Evolutionary conservation across 2,329 filamentous ascomycete species (phyloP), one percentile per base, ranked within the genome.

Genomic region (Xylaria sp.): DNA sequence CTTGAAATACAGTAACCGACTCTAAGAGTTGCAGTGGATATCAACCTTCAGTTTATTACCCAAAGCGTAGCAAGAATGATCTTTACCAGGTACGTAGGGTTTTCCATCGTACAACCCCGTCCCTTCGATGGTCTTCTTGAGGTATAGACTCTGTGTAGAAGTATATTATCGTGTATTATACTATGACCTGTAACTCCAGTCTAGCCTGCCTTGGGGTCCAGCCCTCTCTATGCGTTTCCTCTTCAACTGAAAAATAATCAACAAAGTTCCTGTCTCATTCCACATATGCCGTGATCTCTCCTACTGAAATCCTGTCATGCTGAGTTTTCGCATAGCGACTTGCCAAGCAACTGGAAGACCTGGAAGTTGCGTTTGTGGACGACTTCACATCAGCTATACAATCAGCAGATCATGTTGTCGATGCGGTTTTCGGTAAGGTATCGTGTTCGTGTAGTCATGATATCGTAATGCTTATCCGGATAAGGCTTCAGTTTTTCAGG

Each of bases 401-500:
- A 51, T 84, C 88, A 60, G 86, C 91, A 1, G 91, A 97, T 76
- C 92, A 97, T 72, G 81, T 99, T 60, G 84, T 99, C 65, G 96
- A 99, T 79, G 93, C 96, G 10, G 93, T 99, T 69, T 99, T 99
- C 77, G 94, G 92, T 91, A 78, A 65, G 51, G 81, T 80, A 31
- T 57, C 59, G 45, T 59, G 39, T 54, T 66, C 27, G 61, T 57
- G 47, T 38, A 63, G 57, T 60, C 45, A 69, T 69, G 11, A 57
- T 62, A 31, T 29, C 55, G 44, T 63, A 45, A 36, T 27, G 56
- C 68, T 72, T 38, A 75, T 68, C 57, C 54, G 53, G 36, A 29
- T 39, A 68, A 91, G 91, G 93, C 7, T 99, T 99, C 82, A 96
- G 92, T 67, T 99, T 99, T 81, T 90, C 90, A 1, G 95, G 94